phyloP scores from a whole-genome alignment of 495 filamentous ascomycete genomes.

The Thozetella sp. region DNA sequence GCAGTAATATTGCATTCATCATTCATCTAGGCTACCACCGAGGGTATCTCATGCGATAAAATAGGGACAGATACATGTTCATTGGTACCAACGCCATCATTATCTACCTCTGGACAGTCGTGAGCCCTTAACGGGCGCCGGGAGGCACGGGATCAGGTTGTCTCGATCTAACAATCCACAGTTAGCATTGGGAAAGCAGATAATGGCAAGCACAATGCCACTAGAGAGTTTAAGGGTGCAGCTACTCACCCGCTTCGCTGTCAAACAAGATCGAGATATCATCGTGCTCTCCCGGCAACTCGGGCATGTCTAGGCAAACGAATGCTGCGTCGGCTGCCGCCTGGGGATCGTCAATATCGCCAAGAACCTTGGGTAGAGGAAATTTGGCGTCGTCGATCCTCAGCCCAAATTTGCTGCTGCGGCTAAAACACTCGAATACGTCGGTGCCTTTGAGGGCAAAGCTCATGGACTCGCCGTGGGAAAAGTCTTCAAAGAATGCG shows the following conservation, averaged over 20 bases:
- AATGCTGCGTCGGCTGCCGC: conserved; percentile 57
- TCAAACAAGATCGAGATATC: conserved; percentile 87
- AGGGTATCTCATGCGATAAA: conserved; percentile 23
- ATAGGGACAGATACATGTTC: neutral
- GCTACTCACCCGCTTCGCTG: conserved; percentile 68
- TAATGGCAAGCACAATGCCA: too few relatives aligned
- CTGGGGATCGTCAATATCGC: conserved; percentile 38
- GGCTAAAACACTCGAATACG: conserved; percentile 69
- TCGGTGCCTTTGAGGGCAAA: conserved; percentile 83
- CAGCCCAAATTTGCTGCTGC: conserved; percentile 67
- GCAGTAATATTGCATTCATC: conserved; percentile 1
- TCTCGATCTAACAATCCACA: conserved; percentile 36
- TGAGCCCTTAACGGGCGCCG: conserved; percentile 47
- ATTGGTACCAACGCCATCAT: neutral
- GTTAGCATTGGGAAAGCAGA: conserved; percentile 23
- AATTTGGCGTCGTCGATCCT: conserved; percentile 90
- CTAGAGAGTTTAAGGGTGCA: neutral
- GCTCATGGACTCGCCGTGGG: conserved; percentile 83
- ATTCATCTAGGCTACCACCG: neutral
- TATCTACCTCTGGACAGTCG: conserved; percentile 25
- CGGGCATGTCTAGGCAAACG: conserved; percentile 80
- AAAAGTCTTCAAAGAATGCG: conserved; percentile 83
- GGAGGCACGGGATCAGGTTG: conserved; percentile 40
- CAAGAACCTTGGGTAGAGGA: conserved; percentile 67
- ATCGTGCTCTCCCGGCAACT: conserved; percentile 88